Percentiles rank a stretch among this genome's conserved stretches.
phyloP scores from a whole-genome alignment of 768 basidiomycete species.

The Pleurotus platypus region DNA sequence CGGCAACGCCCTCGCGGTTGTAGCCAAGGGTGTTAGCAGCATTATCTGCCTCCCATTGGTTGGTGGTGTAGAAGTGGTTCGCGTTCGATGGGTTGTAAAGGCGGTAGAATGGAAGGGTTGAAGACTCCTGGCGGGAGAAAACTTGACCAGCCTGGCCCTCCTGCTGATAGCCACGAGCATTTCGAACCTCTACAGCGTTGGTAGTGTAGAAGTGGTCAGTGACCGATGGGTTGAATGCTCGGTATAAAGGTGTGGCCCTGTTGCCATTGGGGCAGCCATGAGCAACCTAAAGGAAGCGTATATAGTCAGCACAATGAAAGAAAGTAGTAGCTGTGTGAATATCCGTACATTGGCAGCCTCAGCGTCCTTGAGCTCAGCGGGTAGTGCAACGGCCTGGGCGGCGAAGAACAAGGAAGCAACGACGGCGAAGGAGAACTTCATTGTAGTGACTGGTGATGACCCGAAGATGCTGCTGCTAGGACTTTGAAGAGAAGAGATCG shows the following conservation, averaged over 20 bases:
- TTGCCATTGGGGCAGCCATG: too few relatives aligned
- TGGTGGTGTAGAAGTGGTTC: not conserved
- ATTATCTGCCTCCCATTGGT: not conserved
- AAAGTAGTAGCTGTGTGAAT: not conserved
- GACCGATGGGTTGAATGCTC: too few relatives aligned
- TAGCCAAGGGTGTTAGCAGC: not conserved
- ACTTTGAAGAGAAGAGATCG: not conserved
- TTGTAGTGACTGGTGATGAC: not conserved
- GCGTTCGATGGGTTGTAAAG: not conserved
- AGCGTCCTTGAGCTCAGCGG: not conserved
- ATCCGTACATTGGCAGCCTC: not conserved
- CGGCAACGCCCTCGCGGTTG: not conserved
- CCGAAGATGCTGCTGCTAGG: not conserved
- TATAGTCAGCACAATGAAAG: not conserved
- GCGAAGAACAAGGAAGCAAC: conserved; percentile 5
- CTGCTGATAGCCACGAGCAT: not conserved
- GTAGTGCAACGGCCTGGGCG: conserved; percentile 1
- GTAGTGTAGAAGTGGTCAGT: too few relatives aligned
- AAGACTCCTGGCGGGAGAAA: not conserved
- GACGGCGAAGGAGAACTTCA: conserved; percentile 5
- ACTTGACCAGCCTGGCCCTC: not conserved
- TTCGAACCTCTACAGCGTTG: too few relatives aligned
- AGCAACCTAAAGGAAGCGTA: not conserved
- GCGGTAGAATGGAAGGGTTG: not conserved
- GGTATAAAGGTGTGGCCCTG: too few relatives aligned